Evolutionary conservation across 2,329 filamentous ascomycete genomes (phyloP).

Genomic region (Penicillium concentricum): DNA sequence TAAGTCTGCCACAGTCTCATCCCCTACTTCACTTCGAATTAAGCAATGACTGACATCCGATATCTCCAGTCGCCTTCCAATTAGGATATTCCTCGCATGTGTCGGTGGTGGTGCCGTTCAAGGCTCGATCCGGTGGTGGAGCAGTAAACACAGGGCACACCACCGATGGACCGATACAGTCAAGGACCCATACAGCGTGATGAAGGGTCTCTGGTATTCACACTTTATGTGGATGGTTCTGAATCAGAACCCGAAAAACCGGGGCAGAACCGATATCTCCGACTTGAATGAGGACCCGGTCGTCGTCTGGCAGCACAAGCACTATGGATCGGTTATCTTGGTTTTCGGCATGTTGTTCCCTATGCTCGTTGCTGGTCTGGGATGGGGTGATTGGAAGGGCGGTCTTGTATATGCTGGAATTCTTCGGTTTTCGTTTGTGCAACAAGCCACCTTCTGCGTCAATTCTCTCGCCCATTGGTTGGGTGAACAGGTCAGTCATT

Average conservation of each 20-base stretch:
- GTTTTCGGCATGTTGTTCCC: conserved; percentile 74
- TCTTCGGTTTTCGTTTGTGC: conserved; percentile 77
- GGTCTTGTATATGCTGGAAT: conserved; percentile 80
- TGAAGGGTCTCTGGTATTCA: conserved; percentile 76
- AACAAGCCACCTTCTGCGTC: conserved; percentile 87
- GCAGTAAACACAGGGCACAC: conserved; percentile 76
- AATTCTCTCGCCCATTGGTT: conserved; percentile 86
- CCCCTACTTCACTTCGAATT: background rate
- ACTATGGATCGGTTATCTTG: conserved; percentile 74
- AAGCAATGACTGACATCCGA: background rate
- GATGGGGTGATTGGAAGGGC: conserved; percentile 74
- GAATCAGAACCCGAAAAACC: conserved; percentile 74
- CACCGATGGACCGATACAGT: conserved; percentile 86
- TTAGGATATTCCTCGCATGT: conserved; percentile 75
- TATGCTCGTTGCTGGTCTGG: conserved; percentile 67
- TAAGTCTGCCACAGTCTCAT: background rate
- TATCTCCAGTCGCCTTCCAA: conserved; percentile 60
- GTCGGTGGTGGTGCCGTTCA: conserved; percentile 76
- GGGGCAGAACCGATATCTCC: conserved; percentile 78
- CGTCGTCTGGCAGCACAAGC: conserved; percentile 78
- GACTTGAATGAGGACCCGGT: conserved; percentile 79
- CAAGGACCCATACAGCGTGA: conserved; percentile 85
- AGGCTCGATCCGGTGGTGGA: conserved; percentile 83
- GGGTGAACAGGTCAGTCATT: conserved; percentile 61
- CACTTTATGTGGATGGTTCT: conserved; percentile 85